A percentile compares a stretch with the other conserved stretches of the same genome.
Evolutionary conservation across 441 rosid species (phyloP).

Genomic region (Populus hybrid): DNA sequence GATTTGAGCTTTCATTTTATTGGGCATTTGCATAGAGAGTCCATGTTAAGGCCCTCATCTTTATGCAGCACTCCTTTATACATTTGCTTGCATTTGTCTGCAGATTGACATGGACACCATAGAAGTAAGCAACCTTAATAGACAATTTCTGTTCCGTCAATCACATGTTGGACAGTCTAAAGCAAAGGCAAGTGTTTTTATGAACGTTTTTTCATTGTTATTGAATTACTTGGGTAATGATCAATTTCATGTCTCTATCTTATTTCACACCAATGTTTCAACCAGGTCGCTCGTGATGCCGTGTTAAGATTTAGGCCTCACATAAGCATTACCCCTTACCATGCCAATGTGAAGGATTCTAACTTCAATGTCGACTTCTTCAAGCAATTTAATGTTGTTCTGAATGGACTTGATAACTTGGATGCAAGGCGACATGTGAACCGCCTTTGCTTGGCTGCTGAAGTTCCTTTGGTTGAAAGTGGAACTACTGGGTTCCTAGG

Average conservation of each 20-base stretch:
- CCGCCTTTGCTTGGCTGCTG: slow-evolving; percentile 96
- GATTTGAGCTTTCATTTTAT: not conserved
- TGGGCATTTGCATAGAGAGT: not conserved
- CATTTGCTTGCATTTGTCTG: slow-evolving; percentile 20
- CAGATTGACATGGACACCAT: slow-evolving; percentile 99
- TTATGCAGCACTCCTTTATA: slow-evolving; percentile 5
- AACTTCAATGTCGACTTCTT: slow-evolving; percentile 81
- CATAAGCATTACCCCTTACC: slow-evolving; percentile 73
- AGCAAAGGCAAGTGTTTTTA: slow-evolving; percentile 61
- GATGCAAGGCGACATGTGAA: slow-evolving; percentile 98
- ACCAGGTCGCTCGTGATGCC: slow-evolving; percentile 96
- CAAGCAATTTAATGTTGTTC: slow-evolving; percentile 88
- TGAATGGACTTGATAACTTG: slow-evolving; percentile 95
- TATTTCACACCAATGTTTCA: slow-evolving; percentile 15
- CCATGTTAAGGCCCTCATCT: not conserved
- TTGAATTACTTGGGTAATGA: not conserved
- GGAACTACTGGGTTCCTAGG: slow-evolving; percentile 99
- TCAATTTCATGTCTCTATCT: not conserved
- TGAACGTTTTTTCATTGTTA: not conserved
- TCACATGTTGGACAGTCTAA: slow-evolving; percentile 97
- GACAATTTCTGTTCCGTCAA: slow-evolving; percentile 89
- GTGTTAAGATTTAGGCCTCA: slow-evolving; percentile 87
- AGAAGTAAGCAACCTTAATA: slow-evolving; percentile 97
- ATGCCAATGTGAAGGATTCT: slow-evolving; percentile 86
- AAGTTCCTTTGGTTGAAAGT: slow-evolving; percentile 95